phyloP scores from a whole-genome alignment of 345 rosid species.

The Hypericum perforatum region DNA sequence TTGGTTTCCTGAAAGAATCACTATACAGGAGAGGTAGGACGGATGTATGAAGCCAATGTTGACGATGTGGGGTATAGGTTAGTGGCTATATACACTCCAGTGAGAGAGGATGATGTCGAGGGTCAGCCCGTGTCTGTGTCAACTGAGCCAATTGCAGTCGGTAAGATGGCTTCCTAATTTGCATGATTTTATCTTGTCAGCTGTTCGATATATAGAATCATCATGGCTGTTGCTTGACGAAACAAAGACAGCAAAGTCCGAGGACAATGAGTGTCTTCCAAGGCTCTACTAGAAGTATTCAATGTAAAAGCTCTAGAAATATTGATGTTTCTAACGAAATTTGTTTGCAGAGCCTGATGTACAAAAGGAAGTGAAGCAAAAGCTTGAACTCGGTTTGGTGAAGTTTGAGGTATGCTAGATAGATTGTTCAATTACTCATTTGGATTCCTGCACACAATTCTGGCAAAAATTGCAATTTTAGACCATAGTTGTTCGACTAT shows the following conservation, averaged over 20 bases:
- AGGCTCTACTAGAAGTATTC: too few relatives aligned
- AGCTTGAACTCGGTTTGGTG: conserved; percentile 78
- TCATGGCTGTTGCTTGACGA: too few relatives aligned
- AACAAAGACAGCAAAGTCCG: too few relatives aligned
- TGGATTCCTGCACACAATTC: neutral
- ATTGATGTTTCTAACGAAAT: neutral
- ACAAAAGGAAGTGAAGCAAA: conserved; percentile 80
- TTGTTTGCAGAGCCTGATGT: conserved; percentile 83
- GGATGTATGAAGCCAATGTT: conserved; percentile 96
- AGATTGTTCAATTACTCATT: neutral
- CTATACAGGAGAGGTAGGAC: conserved; percentile 80
- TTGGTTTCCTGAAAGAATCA: conserved; percentile 1
- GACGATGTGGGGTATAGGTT: conserved; percentile 96
- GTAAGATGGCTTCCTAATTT: conserved; percentile 25
- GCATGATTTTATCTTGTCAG: neutral
- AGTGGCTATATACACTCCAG: conserved; percentile 79
- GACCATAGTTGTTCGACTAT: too few relatives aligned
- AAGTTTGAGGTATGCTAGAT: conserved; percentile 67
- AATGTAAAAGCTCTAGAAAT: too few relatives aligned
- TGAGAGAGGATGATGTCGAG: conserved; percentile 87
- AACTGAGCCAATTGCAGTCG: conserved; percentile 86
- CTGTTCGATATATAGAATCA: neutral
- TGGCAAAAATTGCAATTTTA: neutral
- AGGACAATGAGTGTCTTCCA: too few relatives aligned
- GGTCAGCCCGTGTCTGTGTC: conserved; percentile 96